Evolutionary conservation across 345 rosid species (phyloP).

Genomic region (Cardamine chenopodiifolia): DNA sequence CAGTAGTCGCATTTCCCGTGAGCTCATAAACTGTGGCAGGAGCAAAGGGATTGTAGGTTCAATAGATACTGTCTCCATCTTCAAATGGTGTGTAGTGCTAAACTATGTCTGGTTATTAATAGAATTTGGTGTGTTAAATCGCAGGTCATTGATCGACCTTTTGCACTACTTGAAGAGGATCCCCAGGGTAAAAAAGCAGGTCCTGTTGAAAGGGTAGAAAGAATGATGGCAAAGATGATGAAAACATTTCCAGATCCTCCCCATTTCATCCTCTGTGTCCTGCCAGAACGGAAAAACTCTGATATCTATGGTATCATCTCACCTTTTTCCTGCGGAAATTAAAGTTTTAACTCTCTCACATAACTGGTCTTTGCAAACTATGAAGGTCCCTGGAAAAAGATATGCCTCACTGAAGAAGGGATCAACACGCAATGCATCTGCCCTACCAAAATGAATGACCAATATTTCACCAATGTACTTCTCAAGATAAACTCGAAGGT

Average conservation of each 20-base stretch:
- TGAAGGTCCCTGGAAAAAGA: slow-evolving; percentile 91
- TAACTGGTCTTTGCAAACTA: slow-evolving; percentile 30
- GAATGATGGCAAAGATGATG: slow-evolving; percentile 63
- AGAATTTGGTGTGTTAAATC: slow-evolving; percentile 21
- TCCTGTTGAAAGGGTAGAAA: slow-evolving; percentile 77
- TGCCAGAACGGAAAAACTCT: slow-evolving; percentile 80
- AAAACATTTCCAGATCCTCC: slow-evolving; percentile 63
- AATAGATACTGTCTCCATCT: slow-evolving; percentile 20
- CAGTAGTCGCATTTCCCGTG: slow-evolving; percentile 67
- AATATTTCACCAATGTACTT: slow-evolving; percentile 85
- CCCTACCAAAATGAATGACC: slow-evolving; percentile 70
- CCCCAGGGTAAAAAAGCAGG: slow-evolving; percentile 50
- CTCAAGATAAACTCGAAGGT: slow-evolving; percentile 93
- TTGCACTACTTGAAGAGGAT: slow-evolving; percentile 76
- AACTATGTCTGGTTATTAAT: slow-evolving; percentile 1
- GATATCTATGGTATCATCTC: slow-evolving; percentile 70
- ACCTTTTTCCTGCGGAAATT: slow-evolving; percentile 17
- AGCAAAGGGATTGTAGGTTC: slow-evolving; percentile 83
- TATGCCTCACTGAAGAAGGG: slow-evolving; percentile 66
- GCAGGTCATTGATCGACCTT: slow-evolving; percentile 74
- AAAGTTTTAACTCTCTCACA: slow-evolving; percentile 10
- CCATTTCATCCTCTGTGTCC: slow-evolving; percentile 67
- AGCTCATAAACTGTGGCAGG: slow-evolving; percentile 70
- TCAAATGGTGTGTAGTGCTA: slow-evolving; percentile 26
- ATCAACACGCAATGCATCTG: slow-evolving; percentile 82